Evolutionary conservation across 1,284 basidiomycete genomes (phyloP), one percentile per base, ranked within the genome.

Genomic region (Trametes pubescens): DNA sequence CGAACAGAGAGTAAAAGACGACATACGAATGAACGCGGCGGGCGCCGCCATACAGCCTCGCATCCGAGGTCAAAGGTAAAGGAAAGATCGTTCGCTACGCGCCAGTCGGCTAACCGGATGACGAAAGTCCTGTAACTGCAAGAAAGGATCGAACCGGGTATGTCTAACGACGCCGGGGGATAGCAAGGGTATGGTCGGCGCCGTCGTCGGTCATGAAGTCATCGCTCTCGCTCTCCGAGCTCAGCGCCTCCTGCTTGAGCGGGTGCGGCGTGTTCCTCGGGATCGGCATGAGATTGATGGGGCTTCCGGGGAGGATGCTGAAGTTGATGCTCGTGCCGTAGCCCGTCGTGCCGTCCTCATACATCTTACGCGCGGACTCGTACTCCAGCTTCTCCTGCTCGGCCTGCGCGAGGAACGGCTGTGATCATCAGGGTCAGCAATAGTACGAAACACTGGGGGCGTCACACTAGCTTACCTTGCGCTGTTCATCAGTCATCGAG

Each of bases 381-480:
- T 96, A 96, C 69, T 94, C 91, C 79, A 94, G 88, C 81, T 96
- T 96, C 84, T 96, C 94, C 74, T 92, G 90, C 76, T 96, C 94
- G 13, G 94, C 94, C 77, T 94, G 93, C 26, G 91, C 89, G 52
- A 96, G 82, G 84, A 94, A 96, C 0, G 95, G 94, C 94, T 95
- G 68, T 68, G 63, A 61, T 40, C 55, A 22, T 62, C 54, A 37
- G 21, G 47, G 26, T 65, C 37, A 66, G 61, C 34, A 40, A 51
- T 29, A 48, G 53, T 44, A 49, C 56, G 26, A 62, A 57, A 61
- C 51, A 48, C 35, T 26, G 59, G 44, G 51, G 48, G 53, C n/a
- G 57, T 44, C 40, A 57, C 16, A 48, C 55, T 64, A 67, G 58
- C 82, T 62, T 73, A 95, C 94, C 85, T 92, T 93, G 76, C 95